Conservation (phyloP, 1,284 basidiomycete species). For the Stereum hirsutum region DNA sequence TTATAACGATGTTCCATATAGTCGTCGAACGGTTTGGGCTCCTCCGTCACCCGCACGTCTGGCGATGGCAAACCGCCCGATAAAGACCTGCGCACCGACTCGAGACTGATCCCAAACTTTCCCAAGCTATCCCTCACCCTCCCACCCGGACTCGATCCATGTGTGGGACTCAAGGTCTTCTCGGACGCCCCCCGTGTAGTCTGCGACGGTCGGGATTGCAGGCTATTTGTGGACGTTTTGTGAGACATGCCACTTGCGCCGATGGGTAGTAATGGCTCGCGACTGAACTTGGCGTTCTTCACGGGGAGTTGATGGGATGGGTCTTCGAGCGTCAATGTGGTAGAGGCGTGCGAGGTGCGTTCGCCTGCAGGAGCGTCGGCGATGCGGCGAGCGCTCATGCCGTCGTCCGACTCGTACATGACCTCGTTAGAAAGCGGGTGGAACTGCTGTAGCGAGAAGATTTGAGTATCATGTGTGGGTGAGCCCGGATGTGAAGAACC, state of each 20-base stretch:
- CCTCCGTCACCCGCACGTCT: constrained; percentile 8
- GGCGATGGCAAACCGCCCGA: no score
- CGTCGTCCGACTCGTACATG: constrained; percentile 21
- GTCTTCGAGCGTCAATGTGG: constrained; percentile 20
- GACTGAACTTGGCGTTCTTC: constrained; percentile 46
- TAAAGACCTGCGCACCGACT: constrained; percentile 27
- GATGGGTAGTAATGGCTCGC: constrained; percentile 57
- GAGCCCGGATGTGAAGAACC: constrained; percentile 23
- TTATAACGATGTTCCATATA: constrained; percentile 9
- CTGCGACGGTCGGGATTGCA: constrained; percentile 12
- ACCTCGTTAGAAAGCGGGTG: constrained; percentile 17
- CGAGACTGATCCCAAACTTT: constrained; percentile 45
- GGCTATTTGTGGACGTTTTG: constrained; percentile 9
- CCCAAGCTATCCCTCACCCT: constrained; percentile 47
- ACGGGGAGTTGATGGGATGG: constrained; percentile 13
- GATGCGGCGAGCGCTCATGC: constrained; percentile 17
- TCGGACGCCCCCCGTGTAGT: constrained; percentile 18
- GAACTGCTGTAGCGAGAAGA: constrained; percentile 17
- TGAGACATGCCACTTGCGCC: constrained; percentile 15
- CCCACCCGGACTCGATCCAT: constrained; percentile 20
- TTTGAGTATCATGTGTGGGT: constrained; percentile 18
- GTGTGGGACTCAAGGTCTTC: constrained; percentile 15
- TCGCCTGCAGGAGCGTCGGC: constrained; percentile 4
- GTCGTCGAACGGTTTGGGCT: constrained; percentile 9
- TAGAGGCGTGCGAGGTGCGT: constrained; percentile 22